phyloP scores from a whole-genome alignment of 1,284 basidiomycete species.

The Sanghuangporus sanghuang region DNA sequence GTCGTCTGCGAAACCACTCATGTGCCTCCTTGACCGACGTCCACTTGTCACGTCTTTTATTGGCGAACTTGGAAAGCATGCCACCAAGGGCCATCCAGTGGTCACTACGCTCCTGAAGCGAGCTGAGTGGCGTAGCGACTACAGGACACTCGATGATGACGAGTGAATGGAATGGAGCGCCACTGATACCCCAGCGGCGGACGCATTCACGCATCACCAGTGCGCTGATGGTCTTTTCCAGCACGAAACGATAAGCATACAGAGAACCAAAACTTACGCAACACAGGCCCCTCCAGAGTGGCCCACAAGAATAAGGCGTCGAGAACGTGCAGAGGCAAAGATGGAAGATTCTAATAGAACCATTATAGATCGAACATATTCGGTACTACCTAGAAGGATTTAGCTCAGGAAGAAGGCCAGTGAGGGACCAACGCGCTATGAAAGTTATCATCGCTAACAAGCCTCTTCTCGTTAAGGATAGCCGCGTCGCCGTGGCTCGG shows the following conservation, averaged over 20 bases:
- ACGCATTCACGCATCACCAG: not conserved
- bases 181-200: not conserved
- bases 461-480: constrained; percentile 15
- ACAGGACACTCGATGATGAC: not conserved
- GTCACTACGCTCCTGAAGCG: not conserved
- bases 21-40: not conserved
- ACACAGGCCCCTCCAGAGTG: constrained; percentile 2
- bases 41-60: constrained; percentile 9
- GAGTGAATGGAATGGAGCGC: not conserved
- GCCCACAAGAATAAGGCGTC: not conserved
- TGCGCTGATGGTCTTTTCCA: not conserved
- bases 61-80: not conserved
- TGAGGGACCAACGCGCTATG: not conserved
- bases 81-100: not conserved
- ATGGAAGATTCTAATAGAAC: not conserved
- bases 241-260: not conserved
- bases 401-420: not conserved
- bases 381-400: not conserved
- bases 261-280: not conserved
- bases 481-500: constrained; percentile 18
- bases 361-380: constrained; percentile 3
- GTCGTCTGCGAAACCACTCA: not conserved
- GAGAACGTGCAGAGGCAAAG: not conserved
- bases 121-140: not conserved
- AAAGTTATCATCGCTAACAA: not conserved